Percentiles rank a stretch among this genome's conserved stretches.
Conservation (phyloP, 192 early-diverging fungal species). For the Coemansia umbellata region DNA sequence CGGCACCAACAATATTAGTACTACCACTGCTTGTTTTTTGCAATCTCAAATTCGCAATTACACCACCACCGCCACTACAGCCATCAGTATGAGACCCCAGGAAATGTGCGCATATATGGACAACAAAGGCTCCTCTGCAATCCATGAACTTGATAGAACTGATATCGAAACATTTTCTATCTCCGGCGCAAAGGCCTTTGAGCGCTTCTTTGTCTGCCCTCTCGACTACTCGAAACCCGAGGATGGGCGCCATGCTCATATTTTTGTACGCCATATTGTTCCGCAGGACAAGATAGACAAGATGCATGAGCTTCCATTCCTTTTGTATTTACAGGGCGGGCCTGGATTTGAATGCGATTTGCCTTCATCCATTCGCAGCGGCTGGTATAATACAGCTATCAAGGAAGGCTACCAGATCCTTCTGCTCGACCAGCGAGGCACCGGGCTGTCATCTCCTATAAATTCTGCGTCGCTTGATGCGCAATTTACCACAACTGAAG, state of each 20-base stretch:
- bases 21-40: too few relatives aligned
- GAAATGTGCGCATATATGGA: too few relatives aligned
- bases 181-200: slow-evolving; percentile 56
- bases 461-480: slow-evolving; percentile 48
- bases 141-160: slow-evolving; percentile 51
- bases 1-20: too few relatives aligned
- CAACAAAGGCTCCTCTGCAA: background rate
- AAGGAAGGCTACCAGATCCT: slow-evolving; percentile 63
- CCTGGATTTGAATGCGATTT: slow-evolving; percentile 55
- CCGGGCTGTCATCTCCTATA: slow-evolving; percentile 60
- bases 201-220: slow-evolving; percentile 58
- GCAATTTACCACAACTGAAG: slow-evolving; percentile 48
- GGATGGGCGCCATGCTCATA: slow-evolving; percentile 25
- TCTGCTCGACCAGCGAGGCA: slow-evolving; percentile 67
- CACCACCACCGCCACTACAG: too few relatives aligned
- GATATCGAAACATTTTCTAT: slow-evolving; percentile 52
- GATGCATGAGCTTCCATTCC: slow-evolving; percentile 54
- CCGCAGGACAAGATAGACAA: slow-evolving; percentile 49
- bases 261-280: slow-evolving; percentile 58
- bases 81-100: too few relatives aligned
- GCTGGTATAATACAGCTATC: slow-evolving; percentile 56
- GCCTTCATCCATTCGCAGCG: slow-evolving; percentile 44
- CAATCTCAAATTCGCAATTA: too few relatives aligned
- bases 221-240: slow-evolving; percentile 43
- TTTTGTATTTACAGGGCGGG: slow-evolving; percentile 60